Percentiles rank a stretch among this genome's conserved stretches.
These are phyloP conservation scores for Xylariaceae sp. DNA, from an alignment of 2,329 filamentous ascomycete species.

Conservation along the genomic window DNA sequence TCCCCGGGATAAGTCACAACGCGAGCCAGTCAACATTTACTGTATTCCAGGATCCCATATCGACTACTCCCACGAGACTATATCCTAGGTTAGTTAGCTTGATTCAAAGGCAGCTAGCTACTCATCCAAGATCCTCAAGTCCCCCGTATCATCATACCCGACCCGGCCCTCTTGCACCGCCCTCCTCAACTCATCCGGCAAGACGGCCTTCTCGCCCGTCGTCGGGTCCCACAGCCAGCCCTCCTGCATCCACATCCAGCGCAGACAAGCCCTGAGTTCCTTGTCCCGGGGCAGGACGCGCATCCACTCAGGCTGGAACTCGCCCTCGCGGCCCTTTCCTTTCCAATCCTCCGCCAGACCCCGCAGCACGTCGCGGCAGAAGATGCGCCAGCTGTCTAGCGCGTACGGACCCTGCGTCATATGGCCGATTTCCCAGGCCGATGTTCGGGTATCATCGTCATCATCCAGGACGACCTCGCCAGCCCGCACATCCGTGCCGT, in stretches of 20 bases:
- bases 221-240: conserved; percentile 81
- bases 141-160: conserved; percentile 59
- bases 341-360: conserved; percentile 71
- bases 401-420: conserved; percentile 84
- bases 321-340: conserved; percentile 57
- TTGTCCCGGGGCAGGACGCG: conserved; percentile 83
- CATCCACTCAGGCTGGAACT: conserved; percentile 90
- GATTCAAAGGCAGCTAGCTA: background rate
- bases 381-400: conserved; percentile 91
- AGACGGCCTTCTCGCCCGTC: conserved; percentile 67
- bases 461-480: conserved; percentile 28
- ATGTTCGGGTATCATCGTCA: conserved; percentile 23
- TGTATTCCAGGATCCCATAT: no score
- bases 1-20: no score
- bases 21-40: no score
- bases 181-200: conserved; percentile 59
- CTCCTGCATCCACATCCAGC: conserved; percentile 92
- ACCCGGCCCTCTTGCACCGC: conserved; percentile 66
- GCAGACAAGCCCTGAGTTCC: conserved; percentile 83
- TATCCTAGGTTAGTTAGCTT: background rate
- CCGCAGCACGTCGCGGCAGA: conserved; percentile 81
- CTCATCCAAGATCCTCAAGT: conserved; percentile 50
- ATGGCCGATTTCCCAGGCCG: conserved; percentile 84
- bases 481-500: conserved; percentile 37
- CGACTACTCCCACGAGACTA: no score